Base-by-base conservation (phyloP, 441 rosid species). In the Lepidium campestre region DNA sequence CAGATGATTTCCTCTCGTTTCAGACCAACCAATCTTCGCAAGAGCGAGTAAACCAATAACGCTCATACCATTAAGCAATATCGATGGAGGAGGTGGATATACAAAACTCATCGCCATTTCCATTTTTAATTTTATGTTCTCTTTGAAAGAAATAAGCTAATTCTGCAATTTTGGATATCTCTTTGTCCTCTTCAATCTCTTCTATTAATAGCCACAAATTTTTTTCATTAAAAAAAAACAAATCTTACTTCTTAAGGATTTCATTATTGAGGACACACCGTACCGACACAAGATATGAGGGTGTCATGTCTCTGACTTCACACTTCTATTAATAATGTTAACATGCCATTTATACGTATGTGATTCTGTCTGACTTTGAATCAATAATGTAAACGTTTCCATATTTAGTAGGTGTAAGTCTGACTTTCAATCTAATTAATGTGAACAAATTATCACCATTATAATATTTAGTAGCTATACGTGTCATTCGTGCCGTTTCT, bases 1-100 rank as follows among this genome's bases (percentile, higher is more conserved):
- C 45, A 85, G 3, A 68, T 84, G 82, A 7, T 65, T 75, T 9
- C 96, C 98, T 73, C 57, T 62, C 0, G 46, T 40, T 80, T 93
- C 98, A 8, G 75, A 71, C 56, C 81, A 60, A 10, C 88, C 89
- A 14, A 25, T 15, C 4, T 58, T 78, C 1, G 81, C 87, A 8
- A 68, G 2, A 34, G 84, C 68, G 17, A 39, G 76, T 11, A 68
- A 44, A 23, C 76, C 73, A 2, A 80, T 57, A 13, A 50, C 82
- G 17, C 85, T 77, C 82, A 85, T 79, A 3, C 73, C 61, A 5
- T 78, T 74, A 20, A 84, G 22, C 62, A 83, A 47, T 17, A 80
- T n/a, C 20, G 80, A 78, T 0, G 83, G 75, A 6, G 96, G 83
- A 6, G 77, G 58, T 10, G 84, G 83, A 50, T 65, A 80, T 2